phyloP scores from a whole-genome alignment of 1,284 basidiomycete genomes.

The Melampsora americana region DNA sequence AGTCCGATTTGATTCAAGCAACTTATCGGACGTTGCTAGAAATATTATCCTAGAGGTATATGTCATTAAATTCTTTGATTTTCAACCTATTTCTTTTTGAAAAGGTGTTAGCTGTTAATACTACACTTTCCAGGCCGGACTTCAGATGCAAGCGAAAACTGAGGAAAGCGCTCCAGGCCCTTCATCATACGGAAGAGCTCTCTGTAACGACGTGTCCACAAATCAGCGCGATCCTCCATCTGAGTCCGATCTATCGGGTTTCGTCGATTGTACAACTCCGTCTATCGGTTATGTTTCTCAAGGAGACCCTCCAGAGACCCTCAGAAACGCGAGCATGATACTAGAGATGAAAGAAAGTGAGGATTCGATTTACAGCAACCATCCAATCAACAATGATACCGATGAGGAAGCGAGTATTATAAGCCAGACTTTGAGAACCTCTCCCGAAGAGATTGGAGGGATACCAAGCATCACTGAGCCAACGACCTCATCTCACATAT shows the following conservation, averaged over 20 bases:
- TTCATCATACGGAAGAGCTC: not conserved
- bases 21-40: not conserved
- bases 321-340: too few relatives aligned
- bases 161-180: not conserved
- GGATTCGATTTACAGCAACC: too few relatives aligned
- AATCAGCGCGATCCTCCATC: not conserved
- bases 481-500: too few relatives aligned
- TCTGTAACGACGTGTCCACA: not conserved
- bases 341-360: too few relatives aligned
- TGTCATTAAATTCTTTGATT: not conserved
- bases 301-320: too few relatives aligned
- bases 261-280: not conserved
- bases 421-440: too few relatives aligned
- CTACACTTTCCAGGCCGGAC: not conserved
- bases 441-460: too few relatives aligned
- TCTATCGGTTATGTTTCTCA: too few relatives aligned
- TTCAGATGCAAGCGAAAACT: not conserved
- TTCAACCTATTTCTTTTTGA: not conserved
- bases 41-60: not conserved
- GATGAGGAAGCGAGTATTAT: too few relatives aligned
- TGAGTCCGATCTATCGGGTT: not conserved
- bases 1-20: not conserved
- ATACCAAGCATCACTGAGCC: too few relatives aligned
- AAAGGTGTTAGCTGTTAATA: not conserved
- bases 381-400: too few relatives aligned